Conservation (phyloP, 192 early-diverging fungal genomes). For the Spizellomyces sp. region DNA sequence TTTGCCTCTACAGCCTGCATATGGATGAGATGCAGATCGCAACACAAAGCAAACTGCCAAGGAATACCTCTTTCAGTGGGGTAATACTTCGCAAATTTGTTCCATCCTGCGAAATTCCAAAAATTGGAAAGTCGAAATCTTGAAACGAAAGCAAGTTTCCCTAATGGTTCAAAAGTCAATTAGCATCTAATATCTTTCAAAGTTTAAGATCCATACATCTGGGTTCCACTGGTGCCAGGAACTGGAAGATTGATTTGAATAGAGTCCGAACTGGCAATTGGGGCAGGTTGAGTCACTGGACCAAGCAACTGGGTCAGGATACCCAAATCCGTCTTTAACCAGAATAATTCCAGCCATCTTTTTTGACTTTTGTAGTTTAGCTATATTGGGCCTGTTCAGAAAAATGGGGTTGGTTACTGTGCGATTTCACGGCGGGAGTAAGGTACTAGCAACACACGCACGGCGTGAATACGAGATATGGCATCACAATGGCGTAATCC, state of each 20-base stretch:
- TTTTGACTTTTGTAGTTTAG: conserved; percentile 42
- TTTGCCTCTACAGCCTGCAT: conserved; percentile 54
- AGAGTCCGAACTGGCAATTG: conserved; percentile 71
- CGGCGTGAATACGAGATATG: conserved; percentile 63
- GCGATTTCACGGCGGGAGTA: neutral
- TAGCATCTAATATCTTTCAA: neutral
- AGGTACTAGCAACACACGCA: conserved; percentile 32
- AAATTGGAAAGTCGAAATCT: conserved; percentile 68
- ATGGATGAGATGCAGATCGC: neutral
- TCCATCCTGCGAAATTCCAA: conserved; percentile 40
- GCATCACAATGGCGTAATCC: conserved; percentile 63
- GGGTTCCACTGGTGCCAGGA: conserved; percentile 70
- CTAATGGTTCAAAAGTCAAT: conserved; percentile 32
- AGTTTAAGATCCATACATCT: conserved; percentile 42
- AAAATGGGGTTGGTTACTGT: neutral
- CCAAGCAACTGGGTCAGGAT: conserved; percentile 35
- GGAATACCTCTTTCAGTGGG: conserved; percentile 3
- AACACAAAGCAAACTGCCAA: neutral
- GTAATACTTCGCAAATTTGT: conserved; percentile 7
- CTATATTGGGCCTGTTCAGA: conserved; percentile 41
- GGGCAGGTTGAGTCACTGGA: conserved; percentile 70
- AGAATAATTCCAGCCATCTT: conserved; percentile 63
- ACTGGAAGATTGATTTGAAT: conserved; percentile 47
- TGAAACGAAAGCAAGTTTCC: conserved; percentile 59
- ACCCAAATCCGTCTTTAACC: conserved; percentile 25